Conservation (phyloP, 257 asterid genomes). For the Nicotiana sylvestris region DNA sequence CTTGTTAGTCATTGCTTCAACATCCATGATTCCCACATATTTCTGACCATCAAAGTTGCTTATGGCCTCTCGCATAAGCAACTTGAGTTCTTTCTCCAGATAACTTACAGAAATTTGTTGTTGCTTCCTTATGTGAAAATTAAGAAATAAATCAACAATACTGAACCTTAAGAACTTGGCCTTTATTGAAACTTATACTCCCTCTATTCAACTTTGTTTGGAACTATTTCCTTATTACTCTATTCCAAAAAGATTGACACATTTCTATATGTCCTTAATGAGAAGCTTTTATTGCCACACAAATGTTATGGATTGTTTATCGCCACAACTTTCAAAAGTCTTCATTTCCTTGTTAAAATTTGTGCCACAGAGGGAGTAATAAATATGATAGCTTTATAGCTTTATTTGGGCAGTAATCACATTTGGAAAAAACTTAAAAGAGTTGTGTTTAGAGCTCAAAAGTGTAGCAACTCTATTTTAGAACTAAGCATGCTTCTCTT, state of each 20-base stretch:
- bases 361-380: no score
- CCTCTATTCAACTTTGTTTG: no score
- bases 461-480: not conserved
- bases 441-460: not conserved
- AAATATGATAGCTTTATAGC: not conserved
- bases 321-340: no score
- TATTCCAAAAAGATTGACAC: no score
- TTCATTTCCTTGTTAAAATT: no score
- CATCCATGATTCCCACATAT: not conserved
- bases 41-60: not conserved
- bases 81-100: not conserved
- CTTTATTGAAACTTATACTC: not conserved
- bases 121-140: not conserved
- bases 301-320: no score
- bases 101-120: not conserved
- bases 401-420: not conserved
- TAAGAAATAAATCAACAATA: not conserved
- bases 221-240: no score
- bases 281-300: no score
- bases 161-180: not conserved
- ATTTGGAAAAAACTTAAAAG: not conserved
- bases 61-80: not conserved
- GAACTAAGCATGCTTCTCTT: not conserved
- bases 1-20: slow-evolving; percentile 2
- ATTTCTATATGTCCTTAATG: no score